Evolutionary conservation across 345 rosid species (phyloP).

Genomic region (Murraya paniculata): DNA sequence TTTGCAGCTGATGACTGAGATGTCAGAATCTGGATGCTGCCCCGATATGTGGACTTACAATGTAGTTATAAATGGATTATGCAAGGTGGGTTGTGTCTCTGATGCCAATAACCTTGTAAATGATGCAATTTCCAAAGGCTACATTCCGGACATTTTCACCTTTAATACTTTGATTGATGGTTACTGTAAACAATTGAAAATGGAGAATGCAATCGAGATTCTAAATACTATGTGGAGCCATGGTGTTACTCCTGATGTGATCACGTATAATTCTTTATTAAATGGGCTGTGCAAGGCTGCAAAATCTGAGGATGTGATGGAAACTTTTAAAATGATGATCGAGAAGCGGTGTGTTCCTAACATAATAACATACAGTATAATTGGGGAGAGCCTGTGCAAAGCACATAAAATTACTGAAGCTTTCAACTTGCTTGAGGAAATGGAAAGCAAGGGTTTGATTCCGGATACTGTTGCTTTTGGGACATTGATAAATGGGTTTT

Average conservation of each 20-base stretch:
- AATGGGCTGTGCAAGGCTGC: slow-evolving; percentile 87
- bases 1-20: slow-evolving; percentile 61
- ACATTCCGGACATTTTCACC: slow-evolving; percentile 72
- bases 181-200: slow-evolving; percentile 65
- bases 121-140: slow-evolving; percentile 68
- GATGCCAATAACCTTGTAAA: slow-evolving; percentile 71
- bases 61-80: slow-evolving; percentile 71
- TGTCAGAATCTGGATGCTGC: slow-evolving; percentile 57
- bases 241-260: slow-evolving; percentile 72
- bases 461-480: slow-evolving; percentile 67
- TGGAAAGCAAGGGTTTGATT: slow-evolving; percentile 47
- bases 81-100: slow-evolving; percentile 86
- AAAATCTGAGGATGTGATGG: slow-evolving; percentile 77
- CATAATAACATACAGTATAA: slow-evolving; percentile 70
- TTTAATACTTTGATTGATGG: slow-evolving; percentile 90
- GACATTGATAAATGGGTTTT: slow-evolving; percentile 67
- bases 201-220: slow-evolving; percentile 70
- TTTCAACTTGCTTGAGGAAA: slow-evolving; percentile 54
- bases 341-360: slow-evolving; percentile 77
- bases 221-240: slow-evolving; percentile 61
- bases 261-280: slow-evolving; percentile 83
- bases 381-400: slow-evolving; percentile 86
- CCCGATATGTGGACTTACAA: slow-evolving; percentile 84
- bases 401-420: slow-evolving; percentile 62
- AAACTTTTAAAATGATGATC: slow-evolving; percentile 59